Base-by-base conservation (phyloP, 192 early-diverging fungal species). In the Podila horticola region DNA sequence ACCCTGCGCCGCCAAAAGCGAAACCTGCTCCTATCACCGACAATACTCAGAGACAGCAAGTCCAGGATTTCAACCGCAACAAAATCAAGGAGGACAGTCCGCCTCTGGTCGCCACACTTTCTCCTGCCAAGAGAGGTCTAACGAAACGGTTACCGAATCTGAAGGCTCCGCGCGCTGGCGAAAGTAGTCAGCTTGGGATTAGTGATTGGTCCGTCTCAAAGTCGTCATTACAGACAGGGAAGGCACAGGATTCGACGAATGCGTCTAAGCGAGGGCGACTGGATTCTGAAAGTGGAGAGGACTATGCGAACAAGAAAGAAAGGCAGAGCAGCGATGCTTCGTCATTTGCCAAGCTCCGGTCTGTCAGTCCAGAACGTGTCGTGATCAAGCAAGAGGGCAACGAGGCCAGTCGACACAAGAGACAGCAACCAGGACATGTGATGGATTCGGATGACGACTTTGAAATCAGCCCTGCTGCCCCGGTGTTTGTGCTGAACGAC, bases 141-240 rank as follows among this genome's bases (percentile, higher is more conserved):
- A 49, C n/a, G 0, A 55, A 55, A 26, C 20, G 20, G 8, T 26
- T 55, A 10, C 20, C 52, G 24, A 26, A 55, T 26, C 24, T 55
- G 52, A 26, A 26, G 20, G 52, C 19, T 52, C 74, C 61, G 45
- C 33, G 62, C 61, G 57, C 33, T 74, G 45, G 66, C 36, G 67
- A 33, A 45, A 55, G 26, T 51, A 58, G 13, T 30, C 67, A 12
- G 36, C 67, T 45, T 17, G 41, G n/a, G 22, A 55, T 55, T 2
- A 26, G n/a, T 55, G 52, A 55, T 4, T 55, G 52, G 52, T 55
- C 52, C 20, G 52, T 55, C 6, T 55, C 52, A 55, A 55, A 24
- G 24, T 55, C 22, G 22, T 5, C 51, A 9, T 22, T 22, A 24
- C n/a, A 20, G 74, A 52, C 48, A 66, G 41, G 17, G 29, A 31